These are phyloP conservation scores for Rostrohypoxylon terebratum DNA, from an alignment of 495 filamentous ascomycete species.

Conservation along the genomic window DNA sequence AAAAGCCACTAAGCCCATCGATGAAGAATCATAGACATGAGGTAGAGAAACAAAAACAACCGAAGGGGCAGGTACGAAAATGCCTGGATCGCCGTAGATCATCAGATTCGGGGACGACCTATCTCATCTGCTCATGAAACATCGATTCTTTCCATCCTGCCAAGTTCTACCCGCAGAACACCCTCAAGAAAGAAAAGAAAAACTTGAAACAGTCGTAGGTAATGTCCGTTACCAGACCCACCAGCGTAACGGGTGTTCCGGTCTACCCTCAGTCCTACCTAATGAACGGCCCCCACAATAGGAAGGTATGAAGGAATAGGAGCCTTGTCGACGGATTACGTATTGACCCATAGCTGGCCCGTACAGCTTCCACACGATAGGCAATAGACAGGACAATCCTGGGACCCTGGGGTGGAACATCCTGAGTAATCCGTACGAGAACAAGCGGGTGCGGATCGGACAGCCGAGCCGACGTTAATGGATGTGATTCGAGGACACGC, in stretches of 20 bases:
- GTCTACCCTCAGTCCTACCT: not conserved
- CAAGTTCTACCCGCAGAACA: constrained; percentile 6
- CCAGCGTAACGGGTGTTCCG: constrained; percentile 3
- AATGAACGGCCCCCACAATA: constrained; percentile 6
- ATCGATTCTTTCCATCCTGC: not conserved
- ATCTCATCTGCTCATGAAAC: constrained; percentile 30
- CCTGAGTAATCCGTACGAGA: not conserved
- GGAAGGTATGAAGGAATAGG: constrained; percentile 17
- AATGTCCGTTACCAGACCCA: constrained; percentile 2
- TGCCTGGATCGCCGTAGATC: not conserved
- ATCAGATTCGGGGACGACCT: constrained; percentile 35
- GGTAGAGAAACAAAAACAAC: not conserved
- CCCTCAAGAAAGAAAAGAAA: not conserved
- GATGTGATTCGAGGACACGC: not conserved
- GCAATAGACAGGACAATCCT: not conserved
- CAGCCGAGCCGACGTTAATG: not conserved
- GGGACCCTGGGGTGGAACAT: not conserved
- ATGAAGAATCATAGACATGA: constrained; percentile 4
- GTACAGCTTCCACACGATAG: not conserved
- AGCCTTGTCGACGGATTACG: constrained; percentile 32
- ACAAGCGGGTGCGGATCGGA: not conserved
- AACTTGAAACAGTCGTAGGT: constrained; percentile 18
- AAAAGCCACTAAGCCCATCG: constrained; percentile 2
- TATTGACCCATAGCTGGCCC: not conserved
- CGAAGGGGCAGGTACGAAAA: not conserved